Evolutionary conservation across 768 basidiomycete species (phyloP).

Genomic region (Pluteus cervinus): DNA sequence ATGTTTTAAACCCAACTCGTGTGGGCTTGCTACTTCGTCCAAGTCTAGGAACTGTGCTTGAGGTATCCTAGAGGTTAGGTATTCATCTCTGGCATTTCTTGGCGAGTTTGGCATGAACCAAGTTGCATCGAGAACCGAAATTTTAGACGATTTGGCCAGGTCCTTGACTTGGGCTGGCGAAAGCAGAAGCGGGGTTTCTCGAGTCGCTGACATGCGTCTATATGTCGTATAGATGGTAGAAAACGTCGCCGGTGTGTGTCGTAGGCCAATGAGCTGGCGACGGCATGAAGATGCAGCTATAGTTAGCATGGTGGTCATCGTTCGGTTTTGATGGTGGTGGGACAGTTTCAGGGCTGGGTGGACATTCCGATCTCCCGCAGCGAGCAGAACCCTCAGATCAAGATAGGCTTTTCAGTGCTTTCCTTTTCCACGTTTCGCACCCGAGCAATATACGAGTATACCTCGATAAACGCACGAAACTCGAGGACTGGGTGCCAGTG

Average conservation of each 20-base stretch:
- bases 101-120: conserved; percentile 95
- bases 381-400: conserved; percentile 4
- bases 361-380: too few species aligned
- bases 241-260: background rate
- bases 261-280: background rate
- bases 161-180: conserved; percentile 43
- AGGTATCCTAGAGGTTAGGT: conserved; percentile 58
- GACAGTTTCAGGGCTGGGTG: conserved; percentile 2
- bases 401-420: background rate
- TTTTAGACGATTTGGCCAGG: conserved; percentile 23
- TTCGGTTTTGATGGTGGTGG: background rate
- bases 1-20: conserved; percentile 81
- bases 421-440: background rate
- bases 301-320: background rate
- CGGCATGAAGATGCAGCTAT: background rate
- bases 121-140: conserved; percentile 59
- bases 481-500: too few species aligned
- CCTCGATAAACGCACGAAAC: too few species aligned
- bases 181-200: conserved; percentile 43
- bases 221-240: too few species aligned
- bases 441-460: too few species aligned
- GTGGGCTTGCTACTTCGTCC: conserved; percentile 69
- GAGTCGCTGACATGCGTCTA: conserved; percentile 33
- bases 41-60: conserved; percentile 72
- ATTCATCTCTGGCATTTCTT: conserved; percentile 68